phyloP scores from a whole-genome alignment of 129 eudicot genomes.

The Flaveria trinervia region DNA sequence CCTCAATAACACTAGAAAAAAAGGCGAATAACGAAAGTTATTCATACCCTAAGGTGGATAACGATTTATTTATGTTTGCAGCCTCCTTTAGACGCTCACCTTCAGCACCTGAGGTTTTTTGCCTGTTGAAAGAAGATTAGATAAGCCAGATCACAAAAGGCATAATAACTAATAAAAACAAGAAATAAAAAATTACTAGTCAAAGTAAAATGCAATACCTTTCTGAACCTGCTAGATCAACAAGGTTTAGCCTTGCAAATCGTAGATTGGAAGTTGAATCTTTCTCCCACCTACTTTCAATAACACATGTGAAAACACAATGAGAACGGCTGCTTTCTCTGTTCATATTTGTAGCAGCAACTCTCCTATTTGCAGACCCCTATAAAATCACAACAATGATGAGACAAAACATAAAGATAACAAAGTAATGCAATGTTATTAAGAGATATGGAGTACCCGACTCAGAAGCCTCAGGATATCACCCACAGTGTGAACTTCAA shows the following conservation, averaged over 20 bases:
- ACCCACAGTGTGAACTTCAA: constrained; percentile 86
- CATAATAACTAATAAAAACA: not conserved
- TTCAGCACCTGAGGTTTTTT: constrained; percentile 97
- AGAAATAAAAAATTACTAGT: not conserved
- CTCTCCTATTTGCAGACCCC: constrained; percentile 93
- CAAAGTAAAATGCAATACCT: constrained; percentile 47
- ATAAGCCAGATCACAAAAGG: constrained; percentile 12
- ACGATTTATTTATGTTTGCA: constrained; percentile 87
- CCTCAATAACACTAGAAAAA: constrained; percentile 5
- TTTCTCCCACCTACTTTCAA: constrained; percentile 93
- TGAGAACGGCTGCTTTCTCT: constrained; percentile 99
- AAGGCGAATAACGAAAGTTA: not conserved
- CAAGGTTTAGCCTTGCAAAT: constrained; percentile 90
- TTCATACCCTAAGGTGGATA: constrained; percentile 85
- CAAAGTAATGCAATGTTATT: not conserved
- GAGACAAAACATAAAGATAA: constrained; percentile 12
- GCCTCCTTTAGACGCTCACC: constrained; percentile 97
- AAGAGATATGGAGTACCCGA: constrained; percentile 51
- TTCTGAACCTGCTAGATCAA: constrained; percentile 98
- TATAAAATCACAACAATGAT: constrained; percentile 30
- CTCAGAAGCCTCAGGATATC: constrained; percentile 81
- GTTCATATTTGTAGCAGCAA: constrained; percentile 97
- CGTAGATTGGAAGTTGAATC: constrained; percentile 77
- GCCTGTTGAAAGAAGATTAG: constrained; percentile 48
- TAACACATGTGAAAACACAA: constrained; percentile 92